Percentiles rank a stretch among this genome's conserved stretches.
These are phyloP conservation scores for Hyphopichia pseudoburtonii DNA, from an alignment of 1,139 yeast species.

Conservation along the genomic window DNA sequence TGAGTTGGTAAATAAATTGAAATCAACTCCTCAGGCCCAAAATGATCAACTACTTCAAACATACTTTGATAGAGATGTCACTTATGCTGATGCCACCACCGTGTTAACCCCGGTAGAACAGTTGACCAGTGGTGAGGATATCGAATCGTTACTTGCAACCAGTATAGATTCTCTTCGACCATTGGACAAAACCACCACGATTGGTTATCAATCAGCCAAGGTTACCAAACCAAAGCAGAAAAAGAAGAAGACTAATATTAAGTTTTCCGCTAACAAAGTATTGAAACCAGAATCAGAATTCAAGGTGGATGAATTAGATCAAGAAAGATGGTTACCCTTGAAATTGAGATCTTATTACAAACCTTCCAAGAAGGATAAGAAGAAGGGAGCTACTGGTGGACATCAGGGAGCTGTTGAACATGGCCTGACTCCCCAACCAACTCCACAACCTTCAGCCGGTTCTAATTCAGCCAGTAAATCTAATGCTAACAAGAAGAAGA, in stretches of 20 bases:
- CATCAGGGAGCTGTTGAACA: conserved; percentile 59
- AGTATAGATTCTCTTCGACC: conserved; percentile 23
- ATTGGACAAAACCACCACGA: conserved; percentile 5
- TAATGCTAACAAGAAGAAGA: conserved; percentile 44
- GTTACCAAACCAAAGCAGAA: conserved; percentile 14
- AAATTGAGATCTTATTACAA: conserved; percentile 81
- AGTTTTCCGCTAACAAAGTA: conserved; percentile 39
- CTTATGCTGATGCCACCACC: conserved; percentile 16
- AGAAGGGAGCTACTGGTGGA: conserved; percentile 70
- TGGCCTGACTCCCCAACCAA: conserved; percentile 16
- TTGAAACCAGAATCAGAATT: conserved; percentile 32
- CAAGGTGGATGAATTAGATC: conserved; percentile 24
- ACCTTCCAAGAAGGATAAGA: conserved; percentile 66
- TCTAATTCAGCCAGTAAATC: conserved; percentile 17
- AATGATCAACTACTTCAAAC: conserved; percentile 35
- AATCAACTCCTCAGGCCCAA: conserved; percentile 20
- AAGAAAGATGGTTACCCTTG: conserved; percentile 89
- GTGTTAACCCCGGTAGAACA: conserved; percentile 34
- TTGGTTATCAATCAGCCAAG: conserved; percentile 8
- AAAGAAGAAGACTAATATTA: conserved; percentile 24
- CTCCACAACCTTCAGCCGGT: conserved; percentile 16
- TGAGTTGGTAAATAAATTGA: conserved; percentile 27
- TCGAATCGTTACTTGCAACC: conserved; percentile 31
- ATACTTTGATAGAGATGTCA: conserved; percentile 18
- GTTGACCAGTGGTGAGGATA: conserved; percentile 22